Evolutionary conservation across 768 basidiomycete genomes (phyloP).

Genomic region (Leucosporidium scottii): DNA sequence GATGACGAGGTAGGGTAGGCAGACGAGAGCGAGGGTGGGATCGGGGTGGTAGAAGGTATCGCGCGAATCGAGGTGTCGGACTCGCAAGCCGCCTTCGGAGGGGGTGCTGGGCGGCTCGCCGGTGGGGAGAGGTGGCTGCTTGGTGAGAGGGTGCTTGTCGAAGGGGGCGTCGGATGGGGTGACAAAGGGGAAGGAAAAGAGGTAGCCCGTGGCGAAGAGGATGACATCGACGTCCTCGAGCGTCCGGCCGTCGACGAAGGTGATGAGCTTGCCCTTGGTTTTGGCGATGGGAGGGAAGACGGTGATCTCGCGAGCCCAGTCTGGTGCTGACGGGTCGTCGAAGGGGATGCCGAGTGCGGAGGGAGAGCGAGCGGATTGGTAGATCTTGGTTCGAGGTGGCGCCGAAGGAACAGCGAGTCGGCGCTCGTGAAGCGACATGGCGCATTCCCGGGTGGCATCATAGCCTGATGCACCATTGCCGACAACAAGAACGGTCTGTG

Average conservation of each 20-base stretch:
- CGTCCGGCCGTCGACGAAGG: slow-evolving; percentile 36
- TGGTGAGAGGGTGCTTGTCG: slow-evolving; percentile 26
- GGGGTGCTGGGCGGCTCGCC: not conserved
- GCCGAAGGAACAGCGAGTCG: not conserved
- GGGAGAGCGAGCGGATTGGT: slow-evolving; percentile 28
- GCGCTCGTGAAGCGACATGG: slow-evolving; percentile 5
- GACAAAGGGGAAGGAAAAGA: slow-evolving; percentile 42
- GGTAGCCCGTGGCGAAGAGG: slow-evolving; percentile 45
- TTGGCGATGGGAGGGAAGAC: slow-evolving; percentile 16
- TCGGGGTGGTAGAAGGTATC: slow-evolving; percentile 42
- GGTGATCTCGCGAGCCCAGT: slow-evolving; percentile 40
- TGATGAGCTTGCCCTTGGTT: slow-evolving; percentile 25
- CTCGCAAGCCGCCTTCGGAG: slow-evolving; percentile 37
- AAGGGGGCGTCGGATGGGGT: slow-evolving; percentile 39
- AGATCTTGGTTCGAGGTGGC: slow-evolving; percentile 12
- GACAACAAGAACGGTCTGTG: slow-evolving; percentile 42
- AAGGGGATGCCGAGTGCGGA: slow-evolving; percentile 29
- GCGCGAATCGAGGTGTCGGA: slow-evolving; percentile 42
- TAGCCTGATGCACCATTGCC: slow-evolving; percentile 45
- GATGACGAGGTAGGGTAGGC: slow-evolving; percentile 37
- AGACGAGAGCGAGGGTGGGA: slow-evolving; percentile 40
- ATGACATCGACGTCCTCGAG: slow-evolving; percentile 40
- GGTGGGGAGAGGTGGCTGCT: slow-evolving; percentile 4
- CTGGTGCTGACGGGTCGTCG: slow-evolving; percentile 32
- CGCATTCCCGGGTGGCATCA: slow-evolving; percentile 41